Percentiles rank a stretch among this genome's conserved stretches.
phyloP scores from a whole-genome alignment of 306 rosid species.

The Comarum palustre region DNA sequence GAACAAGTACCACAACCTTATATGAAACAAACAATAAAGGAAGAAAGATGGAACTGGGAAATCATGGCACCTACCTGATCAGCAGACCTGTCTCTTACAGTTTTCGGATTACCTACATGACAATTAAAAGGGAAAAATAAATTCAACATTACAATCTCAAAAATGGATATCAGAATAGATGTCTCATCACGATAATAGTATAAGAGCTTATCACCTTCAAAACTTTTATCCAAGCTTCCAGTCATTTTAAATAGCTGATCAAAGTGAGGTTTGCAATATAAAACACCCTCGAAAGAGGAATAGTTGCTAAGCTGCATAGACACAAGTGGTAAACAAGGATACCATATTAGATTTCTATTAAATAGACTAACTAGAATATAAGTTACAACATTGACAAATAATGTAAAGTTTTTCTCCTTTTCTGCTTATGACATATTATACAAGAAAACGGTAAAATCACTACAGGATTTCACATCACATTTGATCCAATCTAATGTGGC shows the following conservation, averaged over 20 bases:
- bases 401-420: neutral
- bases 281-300: conserved; percentile 80
- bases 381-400: neutral
- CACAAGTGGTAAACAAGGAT: conserved; percentile 13
- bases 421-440: neutral
- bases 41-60: neutral
- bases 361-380: neutral
- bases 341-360: neutral
- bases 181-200: conserved; percentile 13
- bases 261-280: conserved; percentile 94
- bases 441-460: neutral
- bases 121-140: conserved; percentile 8
- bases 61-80: conserved; percentile 51
- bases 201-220: conserved; percentile 57
- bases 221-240: conserved; percentile 93
- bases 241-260: conserved; percentile 88
- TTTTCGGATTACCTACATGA: conserved; percentile 61
- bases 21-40: conserved; percentile 4
- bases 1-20: neutral
- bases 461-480: neutral
- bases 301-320: conserved; percentile 74
- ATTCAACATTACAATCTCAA: conserved; percentile 9
- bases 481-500: neutral
- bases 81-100: conserved; percentile 59
- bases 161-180: conserved; percentile 7